These are phyloP conservation scores for Parietaria judaica DNA, from an alignment of 306 rosid genomes.

Conservation along the genomic window DNA sequence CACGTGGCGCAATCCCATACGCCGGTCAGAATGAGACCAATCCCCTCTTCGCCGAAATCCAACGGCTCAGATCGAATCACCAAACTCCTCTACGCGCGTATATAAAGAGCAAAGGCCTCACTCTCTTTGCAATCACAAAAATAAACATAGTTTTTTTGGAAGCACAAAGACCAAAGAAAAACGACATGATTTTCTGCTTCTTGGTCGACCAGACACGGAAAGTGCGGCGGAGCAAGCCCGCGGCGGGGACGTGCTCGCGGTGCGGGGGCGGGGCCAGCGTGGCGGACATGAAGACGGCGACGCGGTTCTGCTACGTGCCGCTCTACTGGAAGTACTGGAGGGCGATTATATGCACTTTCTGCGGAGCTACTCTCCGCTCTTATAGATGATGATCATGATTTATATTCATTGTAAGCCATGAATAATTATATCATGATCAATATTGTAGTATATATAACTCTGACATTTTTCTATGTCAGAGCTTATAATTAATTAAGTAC, in stretches of 20 bases:
- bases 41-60: not conserved
- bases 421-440: too few species aligned
- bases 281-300: conserved; percentile 23
- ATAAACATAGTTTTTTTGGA: too few species aligned
- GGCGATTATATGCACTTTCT: conserved; percentile 48
- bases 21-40: not conserved
- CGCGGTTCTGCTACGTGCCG: conserved; percentile 79
- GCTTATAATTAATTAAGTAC: too few species aligned
- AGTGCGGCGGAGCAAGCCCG: conserved; percentile 72
- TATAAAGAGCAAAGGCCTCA: not conserved
- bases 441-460: not conserved
- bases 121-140: too few species aligned
- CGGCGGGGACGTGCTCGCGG: conserved; percentile 69
- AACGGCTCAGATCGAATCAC: conserved; percentile 4
- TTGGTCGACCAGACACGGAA: conserved; percentile 66
- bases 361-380: conserved; percentile 14
- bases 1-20: conserved; percentile 12
- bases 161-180: not conserved
- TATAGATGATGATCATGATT: not conserved
- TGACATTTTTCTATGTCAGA: too few species aligned
- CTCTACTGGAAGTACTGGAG: conserved; percentile 73
- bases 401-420: not conserved
- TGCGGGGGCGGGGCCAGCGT: conserved; percentile 94
- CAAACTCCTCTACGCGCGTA: not conserved
- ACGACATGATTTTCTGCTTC: conserved; percentile 67